These are phyloP conservation scores for Vitis hybrid DNA, from an alignment of 177 flowering plant species.

Conservation along the genomic window DNA sequence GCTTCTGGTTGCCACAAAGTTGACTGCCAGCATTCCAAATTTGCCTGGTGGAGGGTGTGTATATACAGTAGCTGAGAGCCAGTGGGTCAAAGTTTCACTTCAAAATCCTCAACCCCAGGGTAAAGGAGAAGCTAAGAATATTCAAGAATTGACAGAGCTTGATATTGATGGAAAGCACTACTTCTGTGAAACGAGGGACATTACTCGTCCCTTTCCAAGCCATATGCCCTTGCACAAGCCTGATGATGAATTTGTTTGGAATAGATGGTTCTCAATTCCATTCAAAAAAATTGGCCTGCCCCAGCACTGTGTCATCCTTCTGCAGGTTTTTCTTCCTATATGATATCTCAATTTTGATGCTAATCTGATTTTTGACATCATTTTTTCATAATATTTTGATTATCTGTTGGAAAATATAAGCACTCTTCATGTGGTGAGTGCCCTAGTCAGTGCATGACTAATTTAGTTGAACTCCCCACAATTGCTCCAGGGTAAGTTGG, in stretches of 20 bases:
- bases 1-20: conserved; percentile 87
- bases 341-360: conserved; percentile 16
- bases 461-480: too few relatives aligned
- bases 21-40: conserved; percentile 60
- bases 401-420: neutral
- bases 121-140: conserved; percentile 84
- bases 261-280: conserved; percentile 78
- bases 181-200: conserved; percentile 93
- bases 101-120: conserved; percentile 82
- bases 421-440: too few relatives aligned
- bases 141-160: conserved; percentile 78
- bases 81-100: conserved; percentile 87
- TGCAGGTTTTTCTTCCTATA: conserved; percentile 75
- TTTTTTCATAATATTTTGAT: neutral
- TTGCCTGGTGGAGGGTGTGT: conserved; percentile 97
- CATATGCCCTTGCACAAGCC: conserved; percentile 69
- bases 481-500: too few relatives aligned
- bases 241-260: conserved; percentile 98
- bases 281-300: conserved; percentile 82
- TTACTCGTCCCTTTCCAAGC: conserved; percentile 94
- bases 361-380: neutral
- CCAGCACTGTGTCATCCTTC: conserved; percentile 80
- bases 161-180: conserved; percentile 98
- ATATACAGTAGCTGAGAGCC: conserved; percentile 78
- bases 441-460: too few relatives aligned